A percentile compares a stretch with the other conserved stretches of the same genome.
These are phyloP conservation scores for Mesembryanthemum crystallinum DNA, from an alignment of 148 eudicot genomes.

Conservation along the genomic window DNA sequence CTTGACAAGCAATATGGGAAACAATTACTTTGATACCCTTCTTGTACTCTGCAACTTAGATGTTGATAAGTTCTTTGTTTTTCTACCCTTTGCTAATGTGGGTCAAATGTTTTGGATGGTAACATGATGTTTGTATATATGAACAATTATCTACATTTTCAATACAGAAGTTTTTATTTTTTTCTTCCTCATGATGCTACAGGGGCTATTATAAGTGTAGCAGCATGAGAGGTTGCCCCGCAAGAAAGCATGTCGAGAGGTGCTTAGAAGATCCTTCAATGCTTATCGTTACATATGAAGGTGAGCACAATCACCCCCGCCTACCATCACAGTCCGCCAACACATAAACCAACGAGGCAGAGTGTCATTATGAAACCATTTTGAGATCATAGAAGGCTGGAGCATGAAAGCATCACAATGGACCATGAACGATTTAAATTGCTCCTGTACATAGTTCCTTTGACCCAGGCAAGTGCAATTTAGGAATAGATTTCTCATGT, in stretches of 20 bases:
- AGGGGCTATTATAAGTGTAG: conserved; percentile 90
- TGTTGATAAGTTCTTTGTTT: background rate
- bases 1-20: background rate
- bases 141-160: background rate
- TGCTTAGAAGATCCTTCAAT: conserved; percentile 69
- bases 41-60: background rate
- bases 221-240: conserved; percentile 81
- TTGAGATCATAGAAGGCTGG: background rate
- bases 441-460: conserved; percentile 33
- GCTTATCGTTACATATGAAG: conserved; percentile 83
- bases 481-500: conserved; percentile 25
- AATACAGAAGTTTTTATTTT: background rate
- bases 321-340: conserved; percentile 50
- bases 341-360: conserved; percentile 26
- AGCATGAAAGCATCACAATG: background rate
- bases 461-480: conserved; percentile 24
- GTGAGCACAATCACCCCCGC: conserved; percentile 69
- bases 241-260: conserved; percentile 85
- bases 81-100: background rate
- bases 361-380: background rate
- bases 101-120: background rate
- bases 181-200: conserved; percentile 17
- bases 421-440: conserved; percentile 21
- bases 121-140: background rate
- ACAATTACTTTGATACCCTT: background rate